These are phyloP conservation scores for Nyctanthes arbortristis DNA, from an alignment of 257 asterid species.

Conservation along the genomic window DNA sequence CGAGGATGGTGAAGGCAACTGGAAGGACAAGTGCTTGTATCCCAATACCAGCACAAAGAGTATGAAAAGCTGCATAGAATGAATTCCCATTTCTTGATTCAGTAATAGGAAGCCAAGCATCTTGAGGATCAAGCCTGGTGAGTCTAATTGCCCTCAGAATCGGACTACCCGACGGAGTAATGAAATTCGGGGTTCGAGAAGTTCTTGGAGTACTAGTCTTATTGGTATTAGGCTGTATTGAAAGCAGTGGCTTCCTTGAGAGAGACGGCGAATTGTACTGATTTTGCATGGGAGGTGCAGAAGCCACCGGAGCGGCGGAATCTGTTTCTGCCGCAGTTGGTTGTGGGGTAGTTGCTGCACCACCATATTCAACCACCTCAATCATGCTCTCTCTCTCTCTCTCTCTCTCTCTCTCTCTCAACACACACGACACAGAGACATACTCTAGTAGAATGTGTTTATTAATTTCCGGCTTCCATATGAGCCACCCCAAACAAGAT, in stretches of 20 bases:
- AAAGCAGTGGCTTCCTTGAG: constrained; percentile 12
- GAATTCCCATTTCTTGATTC: constrained; percentile 72
- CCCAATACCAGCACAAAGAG: constrained; percentile 69
- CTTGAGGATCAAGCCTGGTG: constrained; percentile 61
- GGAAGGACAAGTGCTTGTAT: constrained; percentile 72
- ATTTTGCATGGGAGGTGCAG: constrained; percentile 6
- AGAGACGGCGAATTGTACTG: constrained; percentile 18
- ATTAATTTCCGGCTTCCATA: background rate
- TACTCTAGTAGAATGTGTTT: background rate
- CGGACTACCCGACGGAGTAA: constrained; percentile 18
- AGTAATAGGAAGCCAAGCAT: constrained; percentile 76
- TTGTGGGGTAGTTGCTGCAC: background rate
- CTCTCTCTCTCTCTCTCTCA: background rate
- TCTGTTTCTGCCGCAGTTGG: background rate
- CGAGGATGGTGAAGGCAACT: constrained; percentile 68
- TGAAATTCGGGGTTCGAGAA: constrained; percentile 15
- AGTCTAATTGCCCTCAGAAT: constrained; percentile 19
- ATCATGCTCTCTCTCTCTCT: background rate
- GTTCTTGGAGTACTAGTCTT: constrained; percentile 5
- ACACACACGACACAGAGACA: background rate
- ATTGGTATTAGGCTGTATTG: background rate
- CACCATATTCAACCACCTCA: background rate
- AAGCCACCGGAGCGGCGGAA: background rate
- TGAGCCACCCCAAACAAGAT: background rate
- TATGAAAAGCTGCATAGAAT: constrained; percentile 63